Percentiles rank a stretch among this genome's conserved stretches.
phyloP scores from a whole-genome alignment of 352 stramenopile species.

The Pythium folliculosum region DNA sequence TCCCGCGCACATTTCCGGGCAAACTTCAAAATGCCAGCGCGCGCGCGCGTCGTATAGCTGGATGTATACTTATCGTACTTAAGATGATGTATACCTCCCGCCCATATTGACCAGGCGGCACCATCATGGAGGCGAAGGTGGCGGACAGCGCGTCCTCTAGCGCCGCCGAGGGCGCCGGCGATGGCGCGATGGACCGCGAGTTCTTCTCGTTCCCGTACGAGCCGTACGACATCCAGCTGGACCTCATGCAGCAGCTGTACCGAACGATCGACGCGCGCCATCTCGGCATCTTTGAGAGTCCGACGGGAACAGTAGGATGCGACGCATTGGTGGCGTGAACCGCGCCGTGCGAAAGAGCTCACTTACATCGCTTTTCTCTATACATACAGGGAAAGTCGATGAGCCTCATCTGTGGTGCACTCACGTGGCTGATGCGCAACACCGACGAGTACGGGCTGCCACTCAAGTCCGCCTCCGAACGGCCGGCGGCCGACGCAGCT shows the following conservation, averaged over 20 bases:
- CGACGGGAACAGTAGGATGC: conserved; percentile 77
- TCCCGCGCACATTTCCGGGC: not conserved
- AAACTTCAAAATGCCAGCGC: conserved; percentile 7
- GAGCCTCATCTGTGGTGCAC: conserved; percentile 87
- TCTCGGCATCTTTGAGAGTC: conserved; percentile 92
- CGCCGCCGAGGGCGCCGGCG: not conserved
- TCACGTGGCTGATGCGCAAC: conserved; percentile 82
- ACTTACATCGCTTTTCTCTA: not conserved
- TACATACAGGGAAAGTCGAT: conserved; percentile 85
- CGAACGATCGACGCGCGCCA: conserved; percentile 77
- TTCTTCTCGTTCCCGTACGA: conserved; percentile 91
- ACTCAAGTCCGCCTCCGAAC: conserved; percentile 12
- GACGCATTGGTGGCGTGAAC: not conserved
- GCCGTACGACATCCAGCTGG: conserved; percentile 89
- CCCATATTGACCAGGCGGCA: too few relatives aligned
- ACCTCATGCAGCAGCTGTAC: conserved; percentile 89
- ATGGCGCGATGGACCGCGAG: conserved; percentile 28
- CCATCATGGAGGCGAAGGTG: not conserved
- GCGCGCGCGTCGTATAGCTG: conserved; percentile 10
- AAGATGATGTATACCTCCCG: conserved; percentile 1
- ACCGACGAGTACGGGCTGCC: conserved; percentile 77
- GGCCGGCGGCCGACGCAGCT: not conserved
- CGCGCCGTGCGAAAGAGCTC: too few relatives aligned
- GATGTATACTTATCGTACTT: conserved; percentile 13
- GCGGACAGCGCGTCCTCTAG: not conserved